Evolutionary conservation across 768 basidiomycete species (phyloP).

Genomic region (Podaxis sp.): DNA sequence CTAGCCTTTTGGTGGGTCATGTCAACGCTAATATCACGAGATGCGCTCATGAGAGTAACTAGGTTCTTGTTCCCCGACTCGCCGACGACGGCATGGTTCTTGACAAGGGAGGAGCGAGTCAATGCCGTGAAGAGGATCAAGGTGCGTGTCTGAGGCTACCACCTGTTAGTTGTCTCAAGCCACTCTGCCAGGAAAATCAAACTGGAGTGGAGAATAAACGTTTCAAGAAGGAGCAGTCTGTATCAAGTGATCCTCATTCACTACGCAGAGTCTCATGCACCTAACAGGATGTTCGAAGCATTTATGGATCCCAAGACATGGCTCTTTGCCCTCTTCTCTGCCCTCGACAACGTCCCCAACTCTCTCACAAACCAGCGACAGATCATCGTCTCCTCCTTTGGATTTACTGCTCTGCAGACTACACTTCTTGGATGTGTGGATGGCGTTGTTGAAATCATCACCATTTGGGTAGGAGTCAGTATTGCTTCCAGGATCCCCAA

Average conservation of each 20-base stretch:
- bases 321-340: conserved; percentile 69
- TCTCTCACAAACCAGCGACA: conserved; percentile 59
- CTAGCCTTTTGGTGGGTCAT: conserved; percentile 48
- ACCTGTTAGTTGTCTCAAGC: not conserved
- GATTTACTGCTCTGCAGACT: conserved; percentile 59
- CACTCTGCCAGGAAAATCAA: conserved; percentile 53
- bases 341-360: conserved; percentile 59
- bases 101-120: conserved; percentile 58
- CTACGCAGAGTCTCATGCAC: not conserved
- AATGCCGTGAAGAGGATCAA: conserved; percentile 64
- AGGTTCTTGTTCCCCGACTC: conserved; percentile 74
- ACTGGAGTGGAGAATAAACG: conserved; percentile 79
- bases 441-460: conserved; percentile 61
- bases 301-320: conserved; percentile 68
- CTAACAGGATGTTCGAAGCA: conserved; percentile 60
- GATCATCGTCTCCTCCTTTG: conserved; percentile 64
- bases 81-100: conserved; percentile 71
- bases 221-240: conserved; percentile 77
- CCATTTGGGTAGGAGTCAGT: conserved; percentile 62
- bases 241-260: conserved; percentile 7
- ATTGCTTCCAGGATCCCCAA: conserved; percentile 54
- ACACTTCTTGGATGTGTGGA: conserved; percentile 67
- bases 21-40: not conserved
- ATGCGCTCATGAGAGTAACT: not conserved
- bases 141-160: conserved; percentile 23